These are phyloP conservation scores for Fraxinus dipetala DNA, from an alignment of 305 asterid genomes.

Conservation along the genomic window DNA sequence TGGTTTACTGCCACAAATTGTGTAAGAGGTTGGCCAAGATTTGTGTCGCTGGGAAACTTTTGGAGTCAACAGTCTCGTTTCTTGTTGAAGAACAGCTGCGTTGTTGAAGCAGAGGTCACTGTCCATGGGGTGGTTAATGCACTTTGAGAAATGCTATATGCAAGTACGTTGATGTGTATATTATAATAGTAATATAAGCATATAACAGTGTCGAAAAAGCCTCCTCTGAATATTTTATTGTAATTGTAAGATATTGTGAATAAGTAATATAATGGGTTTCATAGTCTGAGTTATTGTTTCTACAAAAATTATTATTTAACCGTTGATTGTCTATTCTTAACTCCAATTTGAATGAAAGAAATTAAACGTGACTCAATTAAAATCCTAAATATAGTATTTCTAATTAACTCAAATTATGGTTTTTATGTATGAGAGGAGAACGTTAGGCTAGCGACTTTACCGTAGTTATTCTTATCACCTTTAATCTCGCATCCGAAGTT, in stretches of 20 bases:
- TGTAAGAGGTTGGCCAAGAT: constrained; percentile 64
- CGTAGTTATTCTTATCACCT: not conserved
- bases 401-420: not conserved
- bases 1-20: constrained; percentile 54
- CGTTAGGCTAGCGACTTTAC: not conserved
- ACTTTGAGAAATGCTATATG: constrained; percentile 19
- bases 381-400: not conserved
- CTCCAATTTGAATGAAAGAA: not conserved
- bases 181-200: not conserved
- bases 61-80: constrained; percentile 22
- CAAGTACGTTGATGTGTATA: not conserved
- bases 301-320: not conserved
- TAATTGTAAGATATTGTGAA: not conserved
- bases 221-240: not conserved
- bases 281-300: no score
- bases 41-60: constrained; percentile 38
- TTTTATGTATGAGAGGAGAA: not conserved
- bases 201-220: not conserved
- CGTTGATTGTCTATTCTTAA: no score
- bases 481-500: no score
- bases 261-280: no score
- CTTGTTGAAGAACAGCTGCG: constrained; percentile 39
- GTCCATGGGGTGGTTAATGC: constrained; percentile 46
- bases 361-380: not conserved
- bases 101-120: constrained; percentile 57